Base-by-base conservation (phyloP, 495 filamentous ascomycete genomes). In the Penicillium ochrochloron region DNA sequence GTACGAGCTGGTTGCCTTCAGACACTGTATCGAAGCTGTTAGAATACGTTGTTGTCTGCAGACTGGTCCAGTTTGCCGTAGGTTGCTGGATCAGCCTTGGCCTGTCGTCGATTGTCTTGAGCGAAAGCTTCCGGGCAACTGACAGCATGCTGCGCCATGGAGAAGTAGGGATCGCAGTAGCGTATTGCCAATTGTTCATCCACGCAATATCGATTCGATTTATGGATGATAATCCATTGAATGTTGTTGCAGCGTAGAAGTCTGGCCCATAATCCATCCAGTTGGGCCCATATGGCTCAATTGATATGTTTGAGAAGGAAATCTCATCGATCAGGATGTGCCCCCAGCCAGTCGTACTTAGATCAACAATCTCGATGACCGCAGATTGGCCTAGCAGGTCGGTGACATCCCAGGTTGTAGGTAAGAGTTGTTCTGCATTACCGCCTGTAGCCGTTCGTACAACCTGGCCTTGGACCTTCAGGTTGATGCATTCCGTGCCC, bases 231-330 rank as follows among this genome's bases (percentile, higher is more conserved):
- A 59, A 41, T 17, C 57, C 57, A 21, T 59, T 59, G 70, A 84
- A 85, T 72, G 79, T 83, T 61, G 83, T 77, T 0, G 76, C 82
- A 25, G 84, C 84, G 61, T 85, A 85, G 63, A 82, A 82, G 69
- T 85, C 84, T 61, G 84, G 85, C 21, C 73, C 80, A 56, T 83
- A 85, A 67, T 86, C 83, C 34, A 84, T 67, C 50, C 68, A 70
- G 57, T 65, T 70, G 15, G 68, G 37, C 37, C 37, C 37, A 17
- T 41, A 41, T 41, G 37, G 37, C 37, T 1, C 37, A 17, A 17
- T 41, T 17, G 37, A 41, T 41, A 41, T 41, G 14, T 41, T 41
- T 17, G 37, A 41, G 37, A 41, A 41, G 37, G 37, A 41, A 41
- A 41, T 41, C 10, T 41, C 37, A 41, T 41, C 37, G 10, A 41